Evolutionary conservation across 179 eudicot genomes (phyloP).

Genomic region (Carnegiea gigantea): DNA sequence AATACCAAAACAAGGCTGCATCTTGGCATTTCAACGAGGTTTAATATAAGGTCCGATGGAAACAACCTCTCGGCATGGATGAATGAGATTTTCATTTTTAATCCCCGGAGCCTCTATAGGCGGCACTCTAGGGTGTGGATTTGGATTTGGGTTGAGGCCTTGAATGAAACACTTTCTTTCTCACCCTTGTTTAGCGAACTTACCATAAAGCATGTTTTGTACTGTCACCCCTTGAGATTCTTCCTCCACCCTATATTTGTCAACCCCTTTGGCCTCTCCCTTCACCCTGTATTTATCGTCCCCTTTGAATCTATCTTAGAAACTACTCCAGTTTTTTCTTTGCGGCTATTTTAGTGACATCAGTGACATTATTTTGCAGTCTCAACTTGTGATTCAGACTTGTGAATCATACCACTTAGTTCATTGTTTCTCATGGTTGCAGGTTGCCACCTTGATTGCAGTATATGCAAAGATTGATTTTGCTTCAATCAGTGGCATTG

Average conservation of each 20-base stretch:
- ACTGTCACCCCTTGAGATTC: background rate
- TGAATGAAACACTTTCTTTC: background rate
- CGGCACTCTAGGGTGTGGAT: background rate
- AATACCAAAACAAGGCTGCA: too few species aligned
- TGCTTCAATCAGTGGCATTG: constrained; percentile 74
- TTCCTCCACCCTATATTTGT: background rate
- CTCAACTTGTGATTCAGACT: too few species aligned
- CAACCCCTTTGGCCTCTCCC: too few species aligned
- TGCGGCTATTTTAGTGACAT: background rate
- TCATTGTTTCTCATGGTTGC: constrained; percentile 12
- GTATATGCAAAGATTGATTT: constrained; percentile 62
- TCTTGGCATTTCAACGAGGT: background rate
- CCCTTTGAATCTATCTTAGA: too few species aligned
- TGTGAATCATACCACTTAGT: background rate
- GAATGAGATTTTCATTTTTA: too few species aligned
- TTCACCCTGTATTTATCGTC: background rate
- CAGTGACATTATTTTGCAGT: too few species aligned
- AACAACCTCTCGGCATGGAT: too few species aligned
- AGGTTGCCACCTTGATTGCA: constrained; percentile 81
- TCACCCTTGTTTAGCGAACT: background rate
- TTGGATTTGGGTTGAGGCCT: background rate
- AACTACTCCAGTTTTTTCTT: background rate
- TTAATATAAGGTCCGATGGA: background rate
- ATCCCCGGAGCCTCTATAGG: background rate
- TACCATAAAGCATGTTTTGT: background rate